Conservation (phyloP, 192 early-diverging fungal genomes). For the Jimgerdemannia flammicorona region DNA sequence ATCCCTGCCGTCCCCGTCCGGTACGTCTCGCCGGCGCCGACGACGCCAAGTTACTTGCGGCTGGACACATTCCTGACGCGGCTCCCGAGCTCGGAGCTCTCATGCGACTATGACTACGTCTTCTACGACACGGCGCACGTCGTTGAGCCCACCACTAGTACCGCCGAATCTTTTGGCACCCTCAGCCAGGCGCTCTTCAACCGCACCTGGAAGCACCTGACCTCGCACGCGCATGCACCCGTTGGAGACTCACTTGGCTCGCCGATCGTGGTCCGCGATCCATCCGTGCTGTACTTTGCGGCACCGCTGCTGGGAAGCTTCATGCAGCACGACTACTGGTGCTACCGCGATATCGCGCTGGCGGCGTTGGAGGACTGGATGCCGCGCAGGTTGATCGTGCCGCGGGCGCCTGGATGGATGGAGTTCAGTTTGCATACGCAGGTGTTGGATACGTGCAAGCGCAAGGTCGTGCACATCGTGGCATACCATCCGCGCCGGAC, state of each 20-base stretch:
- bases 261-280: background rate
- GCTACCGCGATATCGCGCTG: background rate
- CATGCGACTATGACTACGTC: background rate
- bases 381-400: background rate
- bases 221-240: background rate
- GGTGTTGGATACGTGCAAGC: background rate
- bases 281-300: background rate
- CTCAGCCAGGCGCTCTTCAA: background rate
- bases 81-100: background rate
- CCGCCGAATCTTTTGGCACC: background rate
- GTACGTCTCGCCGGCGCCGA: background rate
- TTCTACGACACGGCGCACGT: background rate
- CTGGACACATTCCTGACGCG: background rate
- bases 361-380: background rate
- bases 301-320: background rate
- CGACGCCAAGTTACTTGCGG: background rate
- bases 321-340: background rate
- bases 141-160: background rate
- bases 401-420: background rate
- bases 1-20: background rate
- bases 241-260: background rate
- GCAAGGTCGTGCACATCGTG: background rate
- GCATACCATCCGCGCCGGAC: background rate
- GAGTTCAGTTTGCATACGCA: background rate
- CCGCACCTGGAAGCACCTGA: background rate